Evolutionary conservation across 768 basidiomycete genomes (phyloP).

Genomic region (Boletus huronensis): DNA sequence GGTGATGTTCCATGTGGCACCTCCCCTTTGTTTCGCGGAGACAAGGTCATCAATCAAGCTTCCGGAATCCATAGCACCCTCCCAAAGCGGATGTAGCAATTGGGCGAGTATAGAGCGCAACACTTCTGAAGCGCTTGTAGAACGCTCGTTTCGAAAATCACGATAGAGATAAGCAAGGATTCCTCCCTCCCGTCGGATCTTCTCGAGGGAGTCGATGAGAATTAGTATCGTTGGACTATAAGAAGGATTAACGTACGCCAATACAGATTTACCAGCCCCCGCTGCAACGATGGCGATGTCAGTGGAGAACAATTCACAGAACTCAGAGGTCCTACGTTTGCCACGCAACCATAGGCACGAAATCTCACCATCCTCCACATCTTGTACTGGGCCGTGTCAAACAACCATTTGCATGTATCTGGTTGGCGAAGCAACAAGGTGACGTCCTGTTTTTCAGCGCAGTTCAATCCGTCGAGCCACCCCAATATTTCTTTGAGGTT

Average conservation of each 20-base stretch:
- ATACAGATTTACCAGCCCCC: not conserved
- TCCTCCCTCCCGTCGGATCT: not conserved
- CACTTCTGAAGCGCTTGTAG: not conserved
- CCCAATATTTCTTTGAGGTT: not conserved
- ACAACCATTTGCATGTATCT: not conserved
- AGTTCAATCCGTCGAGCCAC: not conserved
- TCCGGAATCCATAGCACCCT: not conserved
- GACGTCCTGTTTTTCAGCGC: not conserved
- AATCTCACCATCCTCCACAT: not conserved
- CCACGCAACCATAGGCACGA: not conserved
- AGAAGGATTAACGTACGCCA: not conserved
- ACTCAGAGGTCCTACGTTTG: not conserved
- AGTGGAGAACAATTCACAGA: not conserved
- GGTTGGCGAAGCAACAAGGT: not conserved
- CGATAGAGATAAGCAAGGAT: not conserved
- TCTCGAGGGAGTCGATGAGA: too few species aligned
- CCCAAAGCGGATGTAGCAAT: not conserved
- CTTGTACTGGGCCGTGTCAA: not conserved
- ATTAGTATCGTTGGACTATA: not conserved
- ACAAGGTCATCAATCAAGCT: not conserved
- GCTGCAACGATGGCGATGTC: not conserved
- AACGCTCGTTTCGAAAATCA: not conserved
- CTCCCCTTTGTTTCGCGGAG: too few species aligned
- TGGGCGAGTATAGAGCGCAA: not conserved
- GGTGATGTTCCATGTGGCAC: not conserved